Evolutionary conservation across 495 filamentous ascomycete genomes (phyloP), one percentile per base, ranked within the genome.

Genomic region (Penicillium canariense): DNA sequence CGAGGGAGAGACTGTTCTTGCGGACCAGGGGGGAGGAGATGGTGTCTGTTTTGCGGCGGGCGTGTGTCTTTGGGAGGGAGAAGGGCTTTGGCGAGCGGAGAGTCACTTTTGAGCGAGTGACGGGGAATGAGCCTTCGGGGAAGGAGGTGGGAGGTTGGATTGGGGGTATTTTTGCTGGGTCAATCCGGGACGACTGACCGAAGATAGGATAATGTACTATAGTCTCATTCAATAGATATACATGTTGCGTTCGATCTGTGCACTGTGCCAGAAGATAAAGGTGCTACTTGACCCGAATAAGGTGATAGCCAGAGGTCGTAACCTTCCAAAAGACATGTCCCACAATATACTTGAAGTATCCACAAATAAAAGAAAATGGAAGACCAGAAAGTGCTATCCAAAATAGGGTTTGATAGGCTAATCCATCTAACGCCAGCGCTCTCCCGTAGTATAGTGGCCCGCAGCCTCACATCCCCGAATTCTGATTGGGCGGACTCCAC

Each of bases 11-110:
- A 70, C 60, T 0, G 59, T 77, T 15, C 60, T 75, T 34, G 56
- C 55, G 2, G 54, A 44, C 1, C 74, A 75, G 52, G 68, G 71
- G n/a, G 6, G 56, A 61, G 26, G 72, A 75, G 34, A 75, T 77
- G 71, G 68, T 71, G 0, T 68, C 67, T 56, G 59, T 61, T 18
- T 68, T 77, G 72, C 68, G 63, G 3, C 53, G 66, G 27, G 72
- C 74, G 4, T 77, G 74, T 52, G 75, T 77, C 47, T 77, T 63
- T 61, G 74, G 69, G 6, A 51, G 60, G 12, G 71, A 75, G 48
- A 74, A 67, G 35, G 67, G 69, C 0, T 60, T 68, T 44, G 69
- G 59, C 1, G 68, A 74, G 47, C 46, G 63, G 22, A 66, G 65
- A 28, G 74, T 73, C 15, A 58, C 58, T 34, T 45, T 66, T 9